Evolutionary conservation across 768 basidiomycete genomes (phyloP).

Genomic region (Tulasnella sp.): DNA sequence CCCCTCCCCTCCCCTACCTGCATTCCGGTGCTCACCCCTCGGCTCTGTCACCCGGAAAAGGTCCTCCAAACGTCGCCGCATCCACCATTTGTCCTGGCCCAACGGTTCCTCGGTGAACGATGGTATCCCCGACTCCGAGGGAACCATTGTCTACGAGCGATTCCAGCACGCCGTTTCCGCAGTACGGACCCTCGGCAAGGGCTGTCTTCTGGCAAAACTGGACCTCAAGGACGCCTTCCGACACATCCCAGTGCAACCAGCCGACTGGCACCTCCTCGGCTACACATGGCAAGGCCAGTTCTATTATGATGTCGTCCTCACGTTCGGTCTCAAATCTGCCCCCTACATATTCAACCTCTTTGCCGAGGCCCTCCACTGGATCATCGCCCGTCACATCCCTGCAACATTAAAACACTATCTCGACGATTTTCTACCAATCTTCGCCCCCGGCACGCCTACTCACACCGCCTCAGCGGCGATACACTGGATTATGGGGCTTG

Average conservation of each 20-base stretch:
- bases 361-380: slow-evolving; percentile 33
- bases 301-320: slow-evolving; percentile 25
- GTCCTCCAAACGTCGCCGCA: background rate
- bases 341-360: too few relatives aligned
- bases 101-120: background rate
- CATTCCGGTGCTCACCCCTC: slow-evolving; percentile 20
- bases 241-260: slow-evolving; percentile 26
- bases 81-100: background rate
- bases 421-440: slow-evolving; percentile 27
- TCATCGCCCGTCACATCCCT: slow-evolving; percentile 27
- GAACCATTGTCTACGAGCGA: background rate
- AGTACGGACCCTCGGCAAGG: slow-evolving; percentile 17
- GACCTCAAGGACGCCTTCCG: too few relatives aligned
- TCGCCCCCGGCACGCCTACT: slow-evolving; percentile 15
- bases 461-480: slow-evolving; percentile 11
- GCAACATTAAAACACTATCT: slow-evolving; percentile 26
- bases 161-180: background rate
- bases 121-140: background rate
- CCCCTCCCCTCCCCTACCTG: slow-evolving; percentile 13
- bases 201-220: slow-evolving; percentile 26
- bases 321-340: slow-evolving; percentile 26
- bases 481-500: slow-evolving; percentile 25
- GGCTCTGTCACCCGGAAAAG: slow-evolving; percentile 7
- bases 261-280: slow-evolving; percentile 28
- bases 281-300: slow-evolving; percentile 24